Percentiles rank a stretch among this genome's conserved stretches.
Evolutionary conservation across 176 grass and related monocot genomes (phyloP).

Genomic region (Bromus sterilis): DNA sequence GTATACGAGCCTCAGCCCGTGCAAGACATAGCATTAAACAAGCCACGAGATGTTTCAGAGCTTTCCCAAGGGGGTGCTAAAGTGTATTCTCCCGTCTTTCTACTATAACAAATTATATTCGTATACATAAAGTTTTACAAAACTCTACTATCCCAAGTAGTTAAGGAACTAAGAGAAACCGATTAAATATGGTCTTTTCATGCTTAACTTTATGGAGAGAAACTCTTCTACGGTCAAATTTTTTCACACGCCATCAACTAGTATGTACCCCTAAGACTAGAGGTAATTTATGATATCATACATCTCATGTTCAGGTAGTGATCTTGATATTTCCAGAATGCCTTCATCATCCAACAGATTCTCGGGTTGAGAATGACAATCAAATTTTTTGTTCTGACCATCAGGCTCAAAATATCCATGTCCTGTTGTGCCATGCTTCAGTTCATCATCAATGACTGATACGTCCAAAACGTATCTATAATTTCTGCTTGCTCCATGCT

Average conservation of each 20-base stretch:
- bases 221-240: slow-evolving; percentile 44
- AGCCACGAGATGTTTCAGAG: neutral
- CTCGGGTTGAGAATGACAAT: neutral
- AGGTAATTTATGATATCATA: slow-evolving; percentile 7
- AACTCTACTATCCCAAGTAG: neutral
- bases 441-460: neutral
- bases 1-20: no score
- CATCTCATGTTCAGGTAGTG: slow-evolving; percentile 8
- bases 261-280: slow-evolving; percentile 31
- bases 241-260: slow-evolving; percentile 49
- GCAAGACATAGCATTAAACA: no score
- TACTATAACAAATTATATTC: no score
- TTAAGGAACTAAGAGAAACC: neutral
- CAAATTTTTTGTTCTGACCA: slow-evolving; percentile 16
- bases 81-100: no score
- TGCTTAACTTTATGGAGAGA: slow-evolving; percentile 14
- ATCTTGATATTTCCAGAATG: slow-evolving; percentile 28
- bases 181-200: neutral
- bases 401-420: slow-evolving; percentile 12
- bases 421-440: neutral
- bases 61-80: no score
- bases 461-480: no score
- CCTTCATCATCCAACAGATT: slow-evolving; percentile 9
- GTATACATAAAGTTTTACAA: neutral
- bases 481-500: no score